These are phyloP conservation scores for Hypoxylon trugodes DNA, from an alignment of 495 filamentous ascomycete genomes.

Conservation along the genomic window DNA sequence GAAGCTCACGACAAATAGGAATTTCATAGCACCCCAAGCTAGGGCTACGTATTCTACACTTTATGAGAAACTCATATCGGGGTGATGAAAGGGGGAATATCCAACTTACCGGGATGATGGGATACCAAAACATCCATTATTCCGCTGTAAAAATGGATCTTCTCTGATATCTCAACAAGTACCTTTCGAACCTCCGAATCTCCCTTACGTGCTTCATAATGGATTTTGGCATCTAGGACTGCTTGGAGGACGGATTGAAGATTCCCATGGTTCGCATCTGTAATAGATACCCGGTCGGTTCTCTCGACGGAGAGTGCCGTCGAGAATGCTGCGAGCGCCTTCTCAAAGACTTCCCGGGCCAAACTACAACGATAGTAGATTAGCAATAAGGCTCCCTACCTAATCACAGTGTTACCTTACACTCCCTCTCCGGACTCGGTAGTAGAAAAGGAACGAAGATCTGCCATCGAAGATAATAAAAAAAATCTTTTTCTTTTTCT, in stretches of 20 bases:
- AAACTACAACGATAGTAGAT: neutral
- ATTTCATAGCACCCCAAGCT: conserved; percentile 48
- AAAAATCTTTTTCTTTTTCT: neutral
- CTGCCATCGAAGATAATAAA: neutral
- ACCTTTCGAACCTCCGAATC: conserved; percentile 23
- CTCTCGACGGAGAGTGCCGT: conserved; percentile 12
- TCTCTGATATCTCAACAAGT: conserved; percentile 24
- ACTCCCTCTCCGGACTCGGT: neutral
- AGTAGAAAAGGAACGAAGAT: neutral
- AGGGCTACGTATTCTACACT: conserved; percentile 45
- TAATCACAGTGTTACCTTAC: neutral
- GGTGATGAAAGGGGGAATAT: neutral
- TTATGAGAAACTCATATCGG: neutral
- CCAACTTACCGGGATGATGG: conserved; percentile 33
- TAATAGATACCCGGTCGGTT: conserved; percentile 1
- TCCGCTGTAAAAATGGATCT: conserved; percentile 22
- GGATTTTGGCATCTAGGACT: neutral
- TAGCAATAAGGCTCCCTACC: neutral
- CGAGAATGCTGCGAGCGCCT: conserved; percentile 12
- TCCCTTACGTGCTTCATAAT: neutral
- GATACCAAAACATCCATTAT: conserved; percentile 38
- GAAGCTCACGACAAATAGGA: conserved; percentile 35
- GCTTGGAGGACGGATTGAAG: neutral
- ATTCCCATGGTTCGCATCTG: neutral
- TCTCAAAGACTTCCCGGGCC: conserved; percentile 9